Percentiles rank a stretch among this genome's conserved stretches.
These are phyloP conservation scores for Phaeotremella skinneri DNA, from an alignment of 768 basidiomycete genomes.

Conservation along the genomic window DNA sequence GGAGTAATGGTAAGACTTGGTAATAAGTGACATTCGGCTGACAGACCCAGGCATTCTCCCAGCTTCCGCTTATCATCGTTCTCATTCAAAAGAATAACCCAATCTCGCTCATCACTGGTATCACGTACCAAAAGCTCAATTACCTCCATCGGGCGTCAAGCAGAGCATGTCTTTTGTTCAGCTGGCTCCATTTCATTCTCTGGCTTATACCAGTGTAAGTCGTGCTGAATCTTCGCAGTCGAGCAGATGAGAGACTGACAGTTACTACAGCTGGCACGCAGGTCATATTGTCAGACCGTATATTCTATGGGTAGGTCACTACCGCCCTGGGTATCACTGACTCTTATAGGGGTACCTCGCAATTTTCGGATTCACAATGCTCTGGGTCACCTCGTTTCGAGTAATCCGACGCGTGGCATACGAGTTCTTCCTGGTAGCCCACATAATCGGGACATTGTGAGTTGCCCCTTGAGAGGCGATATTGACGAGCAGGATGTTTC, in stretches of 20 bases:
- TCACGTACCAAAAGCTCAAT: slow-evolving; percentile 59
- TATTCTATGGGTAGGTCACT: slow-evolving; percentile 29
- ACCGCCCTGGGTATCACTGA: not conserved
- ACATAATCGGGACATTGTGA: slow-evolving; percentile 47
- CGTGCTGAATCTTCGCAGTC: not conserved
- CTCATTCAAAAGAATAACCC: slow-evolving; percentile 65
- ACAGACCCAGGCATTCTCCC: slow-evolving; percentile 44
- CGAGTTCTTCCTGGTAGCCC: slow-evolving; percentile 50
- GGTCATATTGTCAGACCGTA: slow-evolving; percentile 13
- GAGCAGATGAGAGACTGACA: not conserved
- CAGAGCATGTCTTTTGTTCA: slow-evolving; percentile 36
- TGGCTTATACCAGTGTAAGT: slow-evolving; percentile 30
- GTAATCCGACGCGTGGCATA: slow-evolving; percentile 41
- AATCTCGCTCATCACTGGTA: slow-evolving; percentile 59
- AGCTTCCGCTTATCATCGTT: slow-evolving; percentile 60
- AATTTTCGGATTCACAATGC: slow-evolving; percentile 31
- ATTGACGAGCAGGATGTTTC: slow-evolving; percentile 26
- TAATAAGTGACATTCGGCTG: not conserved
- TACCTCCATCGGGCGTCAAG: slow-evolving; percentile 50
- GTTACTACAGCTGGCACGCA: not conserved
- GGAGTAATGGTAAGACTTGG: slow-evolving; percentile 26
- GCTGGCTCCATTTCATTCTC: slow-evolving; percentile 36
- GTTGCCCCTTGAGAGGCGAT: slow-evolving; percentile 1
- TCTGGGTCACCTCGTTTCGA: slow-evolving; percentile 37
- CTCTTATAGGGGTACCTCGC: slow-evolving; percentile 33